Evolutionary conservation across 805 yeast species (phyloP).

Genomic region (Grigorovia transvaalensis): DNA sequence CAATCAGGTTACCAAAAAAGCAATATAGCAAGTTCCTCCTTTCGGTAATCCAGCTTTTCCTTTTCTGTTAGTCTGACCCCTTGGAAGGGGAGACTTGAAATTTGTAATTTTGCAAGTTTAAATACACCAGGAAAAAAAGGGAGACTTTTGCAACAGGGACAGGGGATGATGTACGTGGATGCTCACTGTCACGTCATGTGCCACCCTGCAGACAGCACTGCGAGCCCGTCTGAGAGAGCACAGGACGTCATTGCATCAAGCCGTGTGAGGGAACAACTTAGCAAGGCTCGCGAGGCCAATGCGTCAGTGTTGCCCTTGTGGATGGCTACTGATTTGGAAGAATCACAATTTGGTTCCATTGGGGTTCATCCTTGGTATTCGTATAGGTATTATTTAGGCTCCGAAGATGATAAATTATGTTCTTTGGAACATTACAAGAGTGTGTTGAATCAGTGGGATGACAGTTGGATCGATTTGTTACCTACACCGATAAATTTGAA

Average conservation of each 20-base stretch:
- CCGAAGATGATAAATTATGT: background rate
- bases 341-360: constrained; percentile 30
- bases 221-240: background rate
- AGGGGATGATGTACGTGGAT: constrained; percentile 17
- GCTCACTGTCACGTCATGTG: constrained; percentile 28
- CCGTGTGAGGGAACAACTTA: background rate
- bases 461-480: background rate
- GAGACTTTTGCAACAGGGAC: background rate
- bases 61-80: too few species aligned
- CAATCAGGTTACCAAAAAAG: too few species aligned
- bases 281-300: constrained; percentile 19
- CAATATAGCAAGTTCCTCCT: too few species aligned
- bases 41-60: too few species aligned
- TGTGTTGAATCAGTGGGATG: constrained; percentile 31
- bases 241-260: background rate
- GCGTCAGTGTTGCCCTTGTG: constrained; percentile 8
- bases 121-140: background rate
- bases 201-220: background rate
- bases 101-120: background rate
- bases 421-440: constrained; percentile 40
- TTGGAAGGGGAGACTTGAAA: too few species aligned
- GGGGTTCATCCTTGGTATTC: constrained; percentile 93
- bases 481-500: background rate
- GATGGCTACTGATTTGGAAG: constrained; percentile 39
- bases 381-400: constrained; percentile 41